phyloP scores from a whole-genome alignment of 2,329 filamentous ascomycete genomes.

The Fusarium fujikuroi region DNA sequence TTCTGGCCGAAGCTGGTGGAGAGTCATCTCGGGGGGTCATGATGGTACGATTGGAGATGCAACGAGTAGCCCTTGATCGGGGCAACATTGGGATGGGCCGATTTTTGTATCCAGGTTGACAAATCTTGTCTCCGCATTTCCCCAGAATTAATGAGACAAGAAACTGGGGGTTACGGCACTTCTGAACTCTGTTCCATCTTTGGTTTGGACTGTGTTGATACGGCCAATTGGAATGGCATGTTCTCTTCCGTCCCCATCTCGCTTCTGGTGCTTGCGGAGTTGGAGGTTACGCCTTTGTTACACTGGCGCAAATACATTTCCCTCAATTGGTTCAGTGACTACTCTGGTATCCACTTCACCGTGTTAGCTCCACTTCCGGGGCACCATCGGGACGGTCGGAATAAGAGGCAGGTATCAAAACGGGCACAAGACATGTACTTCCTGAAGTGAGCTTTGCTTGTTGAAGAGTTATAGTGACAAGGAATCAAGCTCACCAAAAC shows the following conservation, averaged over 20 bases:
- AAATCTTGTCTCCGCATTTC: background rate
- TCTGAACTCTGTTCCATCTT: background rate
- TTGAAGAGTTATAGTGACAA: background rate
- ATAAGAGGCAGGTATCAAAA: background rate
- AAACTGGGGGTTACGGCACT: background rate
- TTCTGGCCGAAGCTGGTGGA: background rate
- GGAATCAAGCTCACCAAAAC: rapidly evolving
- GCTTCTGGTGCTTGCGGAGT: background rate
- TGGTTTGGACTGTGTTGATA: background rate
- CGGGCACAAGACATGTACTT: background rate
- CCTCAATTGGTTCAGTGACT: background rate
- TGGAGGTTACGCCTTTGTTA: background rate
- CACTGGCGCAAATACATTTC: background rate
- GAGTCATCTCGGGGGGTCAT: background rate
- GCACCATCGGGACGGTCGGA: background rate
- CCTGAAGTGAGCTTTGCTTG: rapidly evolving
- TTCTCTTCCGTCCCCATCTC: background rate
- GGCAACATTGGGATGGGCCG: conserved; percentile 15
- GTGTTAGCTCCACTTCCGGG: background rate
- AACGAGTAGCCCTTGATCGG: background rate
- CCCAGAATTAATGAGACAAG: background rate
- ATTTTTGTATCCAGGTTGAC: background rate
- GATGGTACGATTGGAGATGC: background rate
- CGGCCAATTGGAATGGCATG: background rate
- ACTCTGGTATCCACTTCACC: background rate